Conservation (phyloP, 2,329 filamentous ascomycete species). For the Sclerotinia minor region DNA sequence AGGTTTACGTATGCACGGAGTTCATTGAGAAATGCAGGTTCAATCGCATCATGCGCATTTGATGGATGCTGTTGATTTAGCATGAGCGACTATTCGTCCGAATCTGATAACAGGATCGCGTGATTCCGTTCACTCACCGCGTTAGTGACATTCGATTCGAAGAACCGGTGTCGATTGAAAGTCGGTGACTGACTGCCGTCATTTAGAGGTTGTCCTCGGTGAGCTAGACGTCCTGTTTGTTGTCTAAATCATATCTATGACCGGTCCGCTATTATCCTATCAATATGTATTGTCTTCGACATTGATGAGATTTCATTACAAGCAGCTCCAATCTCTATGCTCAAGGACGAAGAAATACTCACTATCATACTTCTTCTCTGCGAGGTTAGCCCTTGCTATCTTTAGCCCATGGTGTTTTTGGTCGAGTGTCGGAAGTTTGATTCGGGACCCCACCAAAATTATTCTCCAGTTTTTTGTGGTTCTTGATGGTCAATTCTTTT, state of each 20-base stretch:
- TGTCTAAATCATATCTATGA: neutral
- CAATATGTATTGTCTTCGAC: neutral
- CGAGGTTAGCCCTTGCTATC: neutral
- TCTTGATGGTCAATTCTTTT: neutral
- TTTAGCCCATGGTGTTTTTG: neutral
- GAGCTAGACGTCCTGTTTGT: neutral
- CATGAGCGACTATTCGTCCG: too few relatives aligned
- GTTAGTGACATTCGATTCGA: neutral
- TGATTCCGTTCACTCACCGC: neutral
- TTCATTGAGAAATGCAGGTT: conserved; percentile 1
- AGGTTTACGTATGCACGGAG: neutral
- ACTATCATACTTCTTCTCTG: neutral
- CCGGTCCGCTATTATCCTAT: neutral
- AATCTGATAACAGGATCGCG: neutral
- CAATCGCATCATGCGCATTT: conserved; percentile 2
- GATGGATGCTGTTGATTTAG: neutral
- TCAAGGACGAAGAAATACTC: too few relatives aligned
- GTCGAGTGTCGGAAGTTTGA: neutral
- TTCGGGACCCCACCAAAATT: neutral
- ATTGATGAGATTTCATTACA: neutral
- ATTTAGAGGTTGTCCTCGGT: neutral
- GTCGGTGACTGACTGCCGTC: neutral
- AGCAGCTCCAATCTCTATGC: neutral
- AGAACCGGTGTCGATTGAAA: neutral
- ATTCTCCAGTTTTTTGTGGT: neutral